Evolutionary conservation across 345 rosid species (phyloP), one percentile per base, ranked within the genome.

Genomic region (Raphanus sativus): DNA sequence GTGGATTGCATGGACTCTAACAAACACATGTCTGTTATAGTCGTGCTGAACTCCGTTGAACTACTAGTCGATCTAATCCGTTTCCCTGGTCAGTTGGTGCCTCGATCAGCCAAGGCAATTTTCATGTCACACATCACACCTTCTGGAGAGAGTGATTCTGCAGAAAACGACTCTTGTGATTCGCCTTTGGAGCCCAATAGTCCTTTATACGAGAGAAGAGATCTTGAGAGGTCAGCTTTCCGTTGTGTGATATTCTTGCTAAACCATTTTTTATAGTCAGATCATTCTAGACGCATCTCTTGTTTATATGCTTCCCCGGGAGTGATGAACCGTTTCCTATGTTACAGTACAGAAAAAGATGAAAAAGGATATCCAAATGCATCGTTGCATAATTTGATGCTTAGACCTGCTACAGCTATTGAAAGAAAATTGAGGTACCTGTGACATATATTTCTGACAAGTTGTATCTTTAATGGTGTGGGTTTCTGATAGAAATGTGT

Each of bases 131-230:
- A 94, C 83, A 86, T 90, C 56, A 83, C 95, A 71, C 88, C 93
- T 29, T 89, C 95, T 48, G 98, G 92, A 88, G 98, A 94, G 86
- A 94, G 98, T 83, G 98, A 94, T 82, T 94, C 94, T 74, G 98
- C 98, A 25, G 98, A 93, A 86, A 93, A 96, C 76, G 99, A 96
- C 86, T 96, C 98, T 17, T 96, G 99, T 75, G 99, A 93, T 80
- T 93, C 99, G 71, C 99, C 97, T 10, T 86, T 96, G 56, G 99
- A 96, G 86, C 99, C 98, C 69, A 96, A 96, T 71, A 94, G 98
- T 86, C 98, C 98, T 73, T 81, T 94, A 50, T 90, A 89, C 83
- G 97, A 94, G 76, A 86, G 90, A 84, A 65, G 82, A 74, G 98
- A 92, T 81, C 79, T 86, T 83, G 97, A 90, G 82, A 88, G 93